These are phyloP conservation scores for Aspergillus pseudoglaucus DNA, from an alignment of 2,329 filamentous ascomycete genomes.

Conservation along the genomic window DNA sequence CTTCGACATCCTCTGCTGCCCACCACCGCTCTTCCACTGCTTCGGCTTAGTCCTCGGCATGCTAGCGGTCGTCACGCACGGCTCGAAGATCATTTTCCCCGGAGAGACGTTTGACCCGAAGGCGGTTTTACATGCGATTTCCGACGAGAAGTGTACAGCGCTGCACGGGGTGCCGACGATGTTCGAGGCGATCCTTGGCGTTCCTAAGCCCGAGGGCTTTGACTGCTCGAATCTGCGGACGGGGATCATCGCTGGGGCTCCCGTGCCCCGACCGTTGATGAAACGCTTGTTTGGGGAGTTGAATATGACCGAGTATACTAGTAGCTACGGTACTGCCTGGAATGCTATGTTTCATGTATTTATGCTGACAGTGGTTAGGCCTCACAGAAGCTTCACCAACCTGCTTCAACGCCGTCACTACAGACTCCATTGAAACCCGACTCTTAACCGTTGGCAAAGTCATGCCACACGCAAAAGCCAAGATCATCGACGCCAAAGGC, in stretches of 20 bases:
- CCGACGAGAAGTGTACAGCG: conserved; percentile 63
- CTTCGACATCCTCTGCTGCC: conserved; percentile 68
- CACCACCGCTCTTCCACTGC: conserved; percentile 79
- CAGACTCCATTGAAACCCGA: conserved; percentile 60
- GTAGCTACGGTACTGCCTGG: too few relatives aligned
- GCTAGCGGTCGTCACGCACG: conserved; percentile 65
- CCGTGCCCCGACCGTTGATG: conserved; percentile 70
- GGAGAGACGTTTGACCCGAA: conserved; percentile 65
- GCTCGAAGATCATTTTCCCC: conserved; percentile 69
- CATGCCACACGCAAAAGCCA: conserved; percentile 68
- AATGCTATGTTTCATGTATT: too few relatives aligned
- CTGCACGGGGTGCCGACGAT: conserved; percentile 78
- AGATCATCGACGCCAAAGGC: conserved; percentile 63
- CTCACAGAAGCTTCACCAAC: conserved; percentile 74
- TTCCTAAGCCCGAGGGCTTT: conserved; percentile 44
- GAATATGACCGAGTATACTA: conserved; percentile 68
- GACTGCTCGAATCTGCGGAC: conserved; percentile 56
- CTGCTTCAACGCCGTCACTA: conserved; percentile 72
- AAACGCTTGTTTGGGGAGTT: conserved; percentile 63
- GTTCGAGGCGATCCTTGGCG: conserved; percentile 61
- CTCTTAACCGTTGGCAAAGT: conserved; percentile 69
- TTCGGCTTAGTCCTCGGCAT: conserved; percentile 74
- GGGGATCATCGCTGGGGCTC: conserved; percentile 72
- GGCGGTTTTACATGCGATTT: conserved; percentile 61
- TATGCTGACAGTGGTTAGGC: conserved; percentile 63